Evolutionary conservation across 345 rosid species (phyloP).

Genomic region (Brassica carinata): DNA sequence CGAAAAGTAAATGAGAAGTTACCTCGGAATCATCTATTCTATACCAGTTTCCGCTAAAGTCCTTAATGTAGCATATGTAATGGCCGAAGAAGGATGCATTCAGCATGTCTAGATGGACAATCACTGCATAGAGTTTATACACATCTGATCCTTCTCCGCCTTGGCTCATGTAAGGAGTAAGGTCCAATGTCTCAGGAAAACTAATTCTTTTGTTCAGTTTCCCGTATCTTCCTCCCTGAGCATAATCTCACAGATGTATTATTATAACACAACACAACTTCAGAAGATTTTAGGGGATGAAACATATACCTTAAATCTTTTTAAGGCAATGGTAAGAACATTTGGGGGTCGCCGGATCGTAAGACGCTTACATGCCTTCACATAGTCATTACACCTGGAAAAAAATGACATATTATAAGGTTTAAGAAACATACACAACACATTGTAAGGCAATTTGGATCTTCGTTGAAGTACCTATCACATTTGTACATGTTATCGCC

Average conservation of each 20-base stretch:
- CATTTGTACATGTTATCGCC: constrained; percentile 98
- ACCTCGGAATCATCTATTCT: constrained; percentile 92
- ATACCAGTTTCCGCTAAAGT: constrained; percentile 81
- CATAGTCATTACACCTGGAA: constrained; percentile 84
- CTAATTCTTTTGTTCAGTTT: constrained; percentile 92
- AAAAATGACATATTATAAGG: background rate
- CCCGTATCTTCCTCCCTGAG: constrained; percentile 96
- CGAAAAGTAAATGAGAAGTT: constrained; percentile 21
- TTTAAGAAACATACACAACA: background rate
- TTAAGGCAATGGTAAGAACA: constrained; percentile 91
- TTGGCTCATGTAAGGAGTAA: constrained; percentile 82
- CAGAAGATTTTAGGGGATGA: background rate
- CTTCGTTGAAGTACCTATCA: constrained; percentile 64
- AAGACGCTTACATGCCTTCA: constrained; percentile 94
- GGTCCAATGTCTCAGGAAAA: constrained; percentile 85
- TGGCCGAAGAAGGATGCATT: constrained; percentile 99
- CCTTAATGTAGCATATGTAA: constrained; percentile 88
- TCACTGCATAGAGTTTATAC: constrained; percentile 88
- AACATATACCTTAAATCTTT: constrained; percentile 74
- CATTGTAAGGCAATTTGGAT: constrained; percentile 5
- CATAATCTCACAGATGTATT: constrained; percentile 25
- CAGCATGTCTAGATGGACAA: constrained; percentile 95
- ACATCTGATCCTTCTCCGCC: constrained; percentile 68
- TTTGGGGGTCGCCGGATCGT: constrained; percentile 73
- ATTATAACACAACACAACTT: background rate